phyloP scores from a whole-genome alignment of 2,329 filamentous ascomycete species.

The Didymellaceae sp. region DNA sequence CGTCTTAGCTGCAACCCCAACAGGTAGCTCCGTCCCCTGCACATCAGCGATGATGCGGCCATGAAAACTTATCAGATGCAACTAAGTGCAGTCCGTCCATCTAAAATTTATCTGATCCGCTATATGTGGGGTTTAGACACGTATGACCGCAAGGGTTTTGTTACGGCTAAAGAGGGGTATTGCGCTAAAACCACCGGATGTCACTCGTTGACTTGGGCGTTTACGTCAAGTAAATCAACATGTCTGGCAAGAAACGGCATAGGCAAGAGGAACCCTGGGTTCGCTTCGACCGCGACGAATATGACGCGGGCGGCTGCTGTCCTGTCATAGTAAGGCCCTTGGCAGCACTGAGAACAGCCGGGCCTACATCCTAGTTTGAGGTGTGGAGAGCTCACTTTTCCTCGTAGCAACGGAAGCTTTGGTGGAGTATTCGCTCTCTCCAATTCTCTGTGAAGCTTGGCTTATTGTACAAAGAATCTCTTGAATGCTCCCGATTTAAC shows the following conservation, averaged over 20 bases:
- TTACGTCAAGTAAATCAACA: conserved; percentile 25
- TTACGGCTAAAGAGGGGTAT: conserved; percentile 34
- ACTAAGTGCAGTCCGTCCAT: conserved; percentile 21
- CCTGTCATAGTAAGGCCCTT: conserved; percentile 15
- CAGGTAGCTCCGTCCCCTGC: conserved; percentile 29
- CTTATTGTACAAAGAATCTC: conserved; percentile 29
- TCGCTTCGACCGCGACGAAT: conserved; percentile 12
- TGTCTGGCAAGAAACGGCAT: conserved; percentile 2
- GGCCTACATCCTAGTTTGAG: conserved; percentile 19
- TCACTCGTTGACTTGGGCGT: conserved; percentile 10
- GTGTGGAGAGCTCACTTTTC: conserved; percentile 24
- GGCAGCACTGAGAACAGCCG: conserved; percentile 13
- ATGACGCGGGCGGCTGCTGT: conserved; percentile 32
- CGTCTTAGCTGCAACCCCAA: conserved; percentile 18
- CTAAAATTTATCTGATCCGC: conserved; percentile 42
- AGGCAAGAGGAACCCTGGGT: conserved; percentile 12
- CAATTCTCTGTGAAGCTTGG: conserved; percentile 27
- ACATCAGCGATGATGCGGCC: conserved; percentile 10
- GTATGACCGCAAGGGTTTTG: conserved; percentile 16
- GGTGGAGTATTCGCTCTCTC: conserved; percentile 21
- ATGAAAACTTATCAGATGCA: conserved; percentile 45
- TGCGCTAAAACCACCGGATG: conserved; percentile 5
- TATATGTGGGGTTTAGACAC: conserved; percentile 25
- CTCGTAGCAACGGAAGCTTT: conserved; percentile 16
- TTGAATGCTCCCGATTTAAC: conserved; percentile 21